Conservation (phyloP, 192 early-diverging fungal genomes). For the Coemansia aciculifera region DNA sequence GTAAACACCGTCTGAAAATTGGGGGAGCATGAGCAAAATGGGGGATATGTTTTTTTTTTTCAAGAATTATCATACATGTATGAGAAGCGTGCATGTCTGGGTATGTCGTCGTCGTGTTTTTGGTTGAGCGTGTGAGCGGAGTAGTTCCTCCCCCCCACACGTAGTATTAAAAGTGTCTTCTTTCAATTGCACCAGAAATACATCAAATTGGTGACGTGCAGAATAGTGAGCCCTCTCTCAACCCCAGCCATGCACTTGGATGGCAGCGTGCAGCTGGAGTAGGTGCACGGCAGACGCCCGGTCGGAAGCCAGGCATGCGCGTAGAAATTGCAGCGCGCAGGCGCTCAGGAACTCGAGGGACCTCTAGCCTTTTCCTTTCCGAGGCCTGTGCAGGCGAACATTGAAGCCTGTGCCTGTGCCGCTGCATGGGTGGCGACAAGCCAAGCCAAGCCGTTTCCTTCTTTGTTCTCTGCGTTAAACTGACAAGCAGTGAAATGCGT, state of each 20-base stretch:
- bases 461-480: neutral
- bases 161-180: neutral
- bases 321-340: constrained; percentile 9
- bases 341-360: neutral
- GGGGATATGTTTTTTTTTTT: neutral
- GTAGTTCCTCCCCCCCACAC: neutral
- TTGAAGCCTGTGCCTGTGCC: neutral
- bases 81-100: constrained; percentile 3
- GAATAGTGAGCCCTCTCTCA: constrained; percentile 1
- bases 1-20: neutral
- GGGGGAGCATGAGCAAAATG: neutral
- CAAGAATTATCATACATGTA: neutral
- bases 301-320: neutral
- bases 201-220: neutral
- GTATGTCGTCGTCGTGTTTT: neutral
- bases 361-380: neutral
- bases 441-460: neutral
- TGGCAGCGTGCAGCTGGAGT: neutral
- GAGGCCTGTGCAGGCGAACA: neutral
- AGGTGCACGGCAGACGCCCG: neutral
- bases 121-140: constrained; percentile 9
- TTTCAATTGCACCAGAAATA: neutral
- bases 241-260: constrained; percentile 8
- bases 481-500: neutral
- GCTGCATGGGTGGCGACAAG: neutral